phyloP scores from a whole-genome alignment of 2,329 filamentous ascomycete genomes.

The Cercospora sp. region DNA sequence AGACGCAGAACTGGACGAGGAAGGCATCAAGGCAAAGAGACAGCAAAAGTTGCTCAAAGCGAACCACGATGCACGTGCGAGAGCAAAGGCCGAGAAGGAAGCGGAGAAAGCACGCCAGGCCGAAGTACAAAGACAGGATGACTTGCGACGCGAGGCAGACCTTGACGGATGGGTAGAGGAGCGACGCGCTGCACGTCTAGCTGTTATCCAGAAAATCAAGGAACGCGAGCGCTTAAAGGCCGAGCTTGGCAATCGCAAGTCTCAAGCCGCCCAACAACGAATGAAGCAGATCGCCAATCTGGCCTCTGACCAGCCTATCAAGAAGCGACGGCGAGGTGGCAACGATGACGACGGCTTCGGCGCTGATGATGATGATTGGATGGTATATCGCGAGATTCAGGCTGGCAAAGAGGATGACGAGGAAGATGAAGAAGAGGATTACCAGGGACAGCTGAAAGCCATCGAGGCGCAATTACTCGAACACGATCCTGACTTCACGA shows the following conservation, averaged over 20 bases:
- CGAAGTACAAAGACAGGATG: slow-evolving; percentile 80
- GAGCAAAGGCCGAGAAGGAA: slow-evolving; percentile 96
- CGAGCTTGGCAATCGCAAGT: slow-evolving; percentile 94
- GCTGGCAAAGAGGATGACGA: slow-evolving; percentile 89
- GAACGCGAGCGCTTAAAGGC: slow-evolving; percentile 90
- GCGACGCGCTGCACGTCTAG: slow-evolving; percentile 69
- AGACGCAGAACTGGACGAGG: slow-evolving; percentile 91
- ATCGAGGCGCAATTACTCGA: slow-evolving; percentile 83
- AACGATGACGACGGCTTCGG: slow-evolving; percentile 98
- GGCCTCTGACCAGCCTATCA: slow-evolving; percentile 76
- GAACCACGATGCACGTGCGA: slow-evolving; percentile 85
- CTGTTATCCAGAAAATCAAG: slow-evolving; percentile 79
- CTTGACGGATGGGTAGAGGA: slow-evolving; percentile 85
- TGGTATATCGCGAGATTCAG: slow-evolving; percentile 89
- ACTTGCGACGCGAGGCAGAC: slow-evolving; percentile 79
- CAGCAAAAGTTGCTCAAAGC: slow-evolving; percentile 92
- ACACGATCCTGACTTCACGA: slow-evolving; percentile 85
- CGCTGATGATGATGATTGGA: slow-evolving; percentile 97
- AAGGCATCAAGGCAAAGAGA: slow-evolving; percentile 85
- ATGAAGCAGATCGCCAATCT: slow-evolving; percentile 99
- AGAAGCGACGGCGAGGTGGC: slow-evolving; percentile 75
- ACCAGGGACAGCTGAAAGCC: slow-evolving; percentile 68
- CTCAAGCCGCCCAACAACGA: slow-evolving; percentile 89
- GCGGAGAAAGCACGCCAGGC: slow-evolving; percentile 81
- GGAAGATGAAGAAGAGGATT: slow-evolving; percentile 89